A percentile compares a stretch with the other conserved stretches of the same genome.
Conservation (phyloP, 2,329 filamentous ascomycete species). For the Cadophora malorum region DNA sequence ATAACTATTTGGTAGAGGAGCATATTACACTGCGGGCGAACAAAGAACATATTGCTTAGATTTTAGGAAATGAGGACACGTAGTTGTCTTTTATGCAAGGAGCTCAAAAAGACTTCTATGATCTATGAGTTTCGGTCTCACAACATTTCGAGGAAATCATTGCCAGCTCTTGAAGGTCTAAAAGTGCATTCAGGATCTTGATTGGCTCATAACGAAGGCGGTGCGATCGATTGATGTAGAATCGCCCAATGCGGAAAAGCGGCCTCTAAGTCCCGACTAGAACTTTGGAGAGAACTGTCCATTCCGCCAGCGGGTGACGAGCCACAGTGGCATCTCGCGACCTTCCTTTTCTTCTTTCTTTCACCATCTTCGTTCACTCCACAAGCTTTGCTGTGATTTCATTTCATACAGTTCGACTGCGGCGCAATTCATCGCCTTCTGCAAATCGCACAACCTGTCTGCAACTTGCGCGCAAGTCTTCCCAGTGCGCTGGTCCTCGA, state of each 20-base stretch:
- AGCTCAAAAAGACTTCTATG: neutral
- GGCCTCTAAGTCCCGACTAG: conserved; percentile 2
- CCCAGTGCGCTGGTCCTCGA: conserved; percentile 32
- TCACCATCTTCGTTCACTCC: conserved; percentile 16
- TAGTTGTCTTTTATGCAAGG: neutral
- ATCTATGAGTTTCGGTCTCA: conserved; percentile 13
- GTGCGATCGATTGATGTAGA: neutral
- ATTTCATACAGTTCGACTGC: conserved; percentile 1
- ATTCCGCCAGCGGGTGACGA: conserved; percentile 17
- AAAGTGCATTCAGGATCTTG: neutral
- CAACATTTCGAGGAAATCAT: neutral
- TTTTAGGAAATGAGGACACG: neutral
- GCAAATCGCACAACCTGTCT: conserved; percentile 7
- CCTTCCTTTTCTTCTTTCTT: conserved; percentile 28
- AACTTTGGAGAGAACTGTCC: conserved; percentile 31
- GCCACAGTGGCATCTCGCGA: conserved; percentile 29
- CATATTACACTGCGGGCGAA: conserved; percentile 6
- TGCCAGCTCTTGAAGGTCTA: neutral
- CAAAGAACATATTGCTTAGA: conserved; percentile 1
- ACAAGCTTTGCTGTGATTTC: neutral
- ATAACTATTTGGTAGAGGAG: conserved; percentile 7
- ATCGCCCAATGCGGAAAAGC: conserved; percentile 12
- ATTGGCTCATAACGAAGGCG: conserved; percentile 18
- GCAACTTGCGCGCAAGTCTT: conserved; percentile 37
- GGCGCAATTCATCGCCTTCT: neutral